Percentiles rank a stretch among this genome's conserved stretches.
Evolutionary conservation across 2,329 filamentous ascomycete species (phyloP).

Genomic region (Boeremia lycopersici): DNA sequence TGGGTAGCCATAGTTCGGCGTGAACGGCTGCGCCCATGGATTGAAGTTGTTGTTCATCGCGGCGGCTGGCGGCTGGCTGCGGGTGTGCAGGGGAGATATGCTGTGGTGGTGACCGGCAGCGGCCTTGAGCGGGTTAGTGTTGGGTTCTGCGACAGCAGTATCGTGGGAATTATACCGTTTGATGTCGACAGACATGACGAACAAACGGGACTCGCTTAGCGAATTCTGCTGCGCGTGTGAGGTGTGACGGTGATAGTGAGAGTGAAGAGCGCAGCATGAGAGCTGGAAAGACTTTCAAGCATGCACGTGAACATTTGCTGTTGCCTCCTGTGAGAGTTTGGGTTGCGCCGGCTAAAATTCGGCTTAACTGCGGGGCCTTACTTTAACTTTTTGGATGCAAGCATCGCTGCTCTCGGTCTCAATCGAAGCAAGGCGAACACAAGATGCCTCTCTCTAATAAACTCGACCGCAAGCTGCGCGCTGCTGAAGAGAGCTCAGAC

Average conservation of each 20-base stretch:
- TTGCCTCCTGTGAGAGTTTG: constrained; percentile 7
- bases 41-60: constrained; percentile 32
- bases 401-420: background rate
- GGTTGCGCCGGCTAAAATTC: constrained; percentile 15
- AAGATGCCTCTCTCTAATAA: constrained; percentile 43
- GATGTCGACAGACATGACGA: constrained; percentile 31
- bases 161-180: constrained; percentile 37
- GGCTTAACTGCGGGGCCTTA: constrained; percentile 2
- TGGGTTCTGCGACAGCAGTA: constrained; percentile 28
- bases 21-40: constrained; percentile 27
- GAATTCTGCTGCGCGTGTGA: constrained; percentile 5
- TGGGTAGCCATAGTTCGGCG: constrained; percentile 19
- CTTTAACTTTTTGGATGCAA: constrained; percentile 12
- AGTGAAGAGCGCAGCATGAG: constrained; percentile 14
- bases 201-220: constrained; percentile 25
- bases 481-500: constrained; percentile 45
- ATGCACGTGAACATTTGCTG: constrained; percentile 14
- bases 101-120: constrained; percentile 30
- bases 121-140: constrained; percentile 35
- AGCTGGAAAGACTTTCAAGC: background rate
- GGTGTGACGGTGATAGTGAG: constrained; percentile 7
- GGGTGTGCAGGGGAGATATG: constrained; percentile 14
- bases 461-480: constrained; percentile 44
- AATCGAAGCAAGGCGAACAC: background rate
- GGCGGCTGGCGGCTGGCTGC: constrained; percentile 16